Conservation (phyloP, 306 rosid species). For the Malus sieversii region DNA sequence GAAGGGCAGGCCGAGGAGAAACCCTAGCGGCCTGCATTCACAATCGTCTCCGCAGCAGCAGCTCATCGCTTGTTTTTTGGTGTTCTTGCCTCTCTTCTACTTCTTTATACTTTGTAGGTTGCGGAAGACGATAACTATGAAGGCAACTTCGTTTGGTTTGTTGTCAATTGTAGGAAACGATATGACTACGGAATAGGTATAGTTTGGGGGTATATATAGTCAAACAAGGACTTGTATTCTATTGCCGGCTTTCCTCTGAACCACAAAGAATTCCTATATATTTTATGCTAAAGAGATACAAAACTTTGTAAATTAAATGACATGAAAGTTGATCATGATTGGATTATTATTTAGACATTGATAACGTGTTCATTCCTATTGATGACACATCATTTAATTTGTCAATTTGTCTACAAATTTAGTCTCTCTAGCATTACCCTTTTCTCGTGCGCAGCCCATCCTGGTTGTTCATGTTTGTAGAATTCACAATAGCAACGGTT, state of each 20-base stretch:
- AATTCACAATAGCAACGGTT: too few relatives aligned
- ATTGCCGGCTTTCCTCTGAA: constrained; percentile 5
- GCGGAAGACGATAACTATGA: neutral
- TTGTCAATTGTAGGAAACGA: constrained; percentile 3
- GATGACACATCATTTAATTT: too few relatives aligned
- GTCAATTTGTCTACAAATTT: too few relatives aligned
- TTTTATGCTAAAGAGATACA: too few relatives aligned
- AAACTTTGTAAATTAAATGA: too few relatives aligned
- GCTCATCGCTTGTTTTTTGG: constrained; percentile 21
- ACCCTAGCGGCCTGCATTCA: constrained; percentile 65
- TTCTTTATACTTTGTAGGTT: neutral
- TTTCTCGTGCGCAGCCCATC: too few relatives aligned
- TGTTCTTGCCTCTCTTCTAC: neutral
- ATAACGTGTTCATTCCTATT: too few relatives aligned
- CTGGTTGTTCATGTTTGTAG: too few relatives aligned
- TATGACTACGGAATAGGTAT: neutral
- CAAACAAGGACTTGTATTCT: constrained; percentile 4
- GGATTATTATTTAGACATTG: too few relatives aligned
- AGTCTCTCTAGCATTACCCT: too few relatives aligned
- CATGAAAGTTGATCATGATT: too few relatives aligned
- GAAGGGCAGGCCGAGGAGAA: constrained; percentile 63
- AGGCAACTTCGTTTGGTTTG: neutral
- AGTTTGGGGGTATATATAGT: neutral
- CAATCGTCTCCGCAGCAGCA: constrained; percentile 64
- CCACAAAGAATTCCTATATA: neutral